These are phyloP conservation scores for Malus sieversii DNA, from an alignment of 306 rosid genomes.

Conservation along the genomic window DNA sequence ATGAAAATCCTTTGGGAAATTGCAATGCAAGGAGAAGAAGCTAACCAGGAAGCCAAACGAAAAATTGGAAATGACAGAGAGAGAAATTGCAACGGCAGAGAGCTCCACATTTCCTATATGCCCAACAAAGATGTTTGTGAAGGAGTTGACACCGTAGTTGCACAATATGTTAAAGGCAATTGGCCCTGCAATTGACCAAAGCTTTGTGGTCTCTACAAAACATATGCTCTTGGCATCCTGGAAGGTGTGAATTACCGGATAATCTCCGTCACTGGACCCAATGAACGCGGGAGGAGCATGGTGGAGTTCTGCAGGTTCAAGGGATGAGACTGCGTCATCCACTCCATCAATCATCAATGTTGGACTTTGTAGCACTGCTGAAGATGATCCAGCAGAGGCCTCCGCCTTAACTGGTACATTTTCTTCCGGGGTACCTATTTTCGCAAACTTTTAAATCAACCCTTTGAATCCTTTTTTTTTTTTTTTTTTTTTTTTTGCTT, in stretches of 20 bases:
- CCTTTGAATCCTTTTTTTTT: neutral
- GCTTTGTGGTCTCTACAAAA: conserved; percentile 35
- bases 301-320: conserved; percentile 35
- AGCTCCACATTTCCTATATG: conserved; percentile 72
- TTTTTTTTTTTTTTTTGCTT: neutral
- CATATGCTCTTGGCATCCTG: conserved; percentile 25
- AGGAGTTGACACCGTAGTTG: conserved; percentile 69
- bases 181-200: conserved; percentile 73
- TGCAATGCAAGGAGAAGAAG: neutral
- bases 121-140: conserved; percentile 75
- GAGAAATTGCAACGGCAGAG: conserved; percentile 67
- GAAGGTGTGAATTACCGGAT: conserved; percentile 11
- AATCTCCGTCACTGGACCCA: conserved; percentile 43
- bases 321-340: neutral
- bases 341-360: neutral
- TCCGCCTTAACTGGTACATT: conserved; percentile 8
- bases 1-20: neutral
- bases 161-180: conserved; percentile 72
- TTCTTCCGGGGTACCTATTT: conserved; percentile 29
- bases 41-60: conserved; percentile 83
- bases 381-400: conserved; percentile 30
- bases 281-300: conserved; percentile 40
- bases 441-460: conserved; percentile 15
- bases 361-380: conserved; percentile 2
- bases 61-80: conserved; percentile 71